phyloP scores from a whole-genome alignment of 202 grass and related monocot species.

The Schoenoplectus tabernaemontani region DNA sequence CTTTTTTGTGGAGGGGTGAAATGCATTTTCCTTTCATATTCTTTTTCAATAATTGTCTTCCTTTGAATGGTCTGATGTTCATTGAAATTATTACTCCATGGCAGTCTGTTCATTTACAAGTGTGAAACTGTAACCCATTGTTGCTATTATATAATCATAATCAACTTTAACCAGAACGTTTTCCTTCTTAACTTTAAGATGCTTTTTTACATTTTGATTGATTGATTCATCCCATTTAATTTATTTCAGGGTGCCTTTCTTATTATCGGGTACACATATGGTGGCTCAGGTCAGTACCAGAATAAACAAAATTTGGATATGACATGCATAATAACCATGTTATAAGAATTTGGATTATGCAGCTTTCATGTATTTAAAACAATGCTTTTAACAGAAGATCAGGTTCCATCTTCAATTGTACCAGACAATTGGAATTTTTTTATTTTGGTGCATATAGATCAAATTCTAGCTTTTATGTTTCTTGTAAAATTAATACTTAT shows the following conservation, averaged over 20 bases:
- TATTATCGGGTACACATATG: conserved; percentile 51
- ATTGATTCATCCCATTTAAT: not conserved
- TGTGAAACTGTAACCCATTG: not conserved
- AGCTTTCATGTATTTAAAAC: not conserved
- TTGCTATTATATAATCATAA: not conserved
- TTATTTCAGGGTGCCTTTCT: conserved; percentile 42
- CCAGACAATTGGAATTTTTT: not conserved
- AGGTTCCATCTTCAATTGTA: not conserved
- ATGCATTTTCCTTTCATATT: not conserved
- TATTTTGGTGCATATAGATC: not conserved
- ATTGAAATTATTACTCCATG: not conserved
- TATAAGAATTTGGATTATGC: not conserved
- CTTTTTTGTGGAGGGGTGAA: not conserved
- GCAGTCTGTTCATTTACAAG: not conserved
- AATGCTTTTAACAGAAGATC: not conserved
- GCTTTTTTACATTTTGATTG: not conserved
- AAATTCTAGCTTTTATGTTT: not conserved
- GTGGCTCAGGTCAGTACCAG: conserved; percentile 45
- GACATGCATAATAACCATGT: not conserved
- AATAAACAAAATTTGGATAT: not conserved
- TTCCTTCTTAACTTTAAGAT: not conserved
- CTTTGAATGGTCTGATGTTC: not conserved
- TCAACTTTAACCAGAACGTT: not conserved
- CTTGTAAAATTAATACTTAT: not conserved
- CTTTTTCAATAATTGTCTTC: not conserved